These are phyloP conservation scores for Microcyclospora pomicola DNA, from an alignment of 2,329 filamentous ascomycete genomes.

Conservation along the genomic window DNA sequence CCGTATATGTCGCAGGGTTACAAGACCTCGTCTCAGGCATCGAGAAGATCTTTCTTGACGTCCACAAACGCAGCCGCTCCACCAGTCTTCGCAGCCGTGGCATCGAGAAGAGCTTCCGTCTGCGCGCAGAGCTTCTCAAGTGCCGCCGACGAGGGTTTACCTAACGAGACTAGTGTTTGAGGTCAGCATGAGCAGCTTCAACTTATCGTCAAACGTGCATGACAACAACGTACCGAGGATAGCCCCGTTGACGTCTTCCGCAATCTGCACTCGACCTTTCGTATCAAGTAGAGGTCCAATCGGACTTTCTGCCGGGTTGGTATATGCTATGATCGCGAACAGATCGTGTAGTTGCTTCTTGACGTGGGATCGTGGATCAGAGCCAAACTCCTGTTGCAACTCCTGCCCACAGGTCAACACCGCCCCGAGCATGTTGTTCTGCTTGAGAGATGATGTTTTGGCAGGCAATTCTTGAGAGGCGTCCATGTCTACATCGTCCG, in stretches of 20 bases:
- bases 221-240: conserved; percentile 59
- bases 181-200: conserved; percentile 14
- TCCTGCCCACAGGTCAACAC: conserved; percentile 69
- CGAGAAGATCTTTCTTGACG: conserved; percentile 38
- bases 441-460: conserved; percentile 18
- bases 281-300: conserved; percentile 67
- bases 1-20: no score
- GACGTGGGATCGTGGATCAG: conserved; percentile 56
- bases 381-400: conserved; percentile 62
- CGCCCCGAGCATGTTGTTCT: conserved; percentile 46
- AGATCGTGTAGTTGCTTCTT: conserved; percentile 66
- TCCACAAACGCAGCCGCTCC: conserved; percentile 74
- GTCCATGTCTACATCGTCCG: conserved; percentile 21
- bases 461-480: conserved; percentile 16
- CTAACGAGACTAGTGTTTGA: conserved; percentile 55
- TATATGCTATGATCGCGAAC: conserved; percentile 77
- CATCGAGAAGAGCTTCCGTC: conserved; percentile 72
- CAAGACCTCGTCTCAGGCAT: not conserved
- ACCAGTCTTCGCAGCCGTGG: conserved; percentile 45
- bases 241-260: conserved; percentile 86
- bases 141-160: conserved; percentile 75
- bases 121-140: conserved; percentile 77
- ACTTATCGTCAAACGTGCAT: not conserved
- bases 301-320: conserved; percentile 62
- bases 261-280: conserved; percentile 60